Evolutionary conservation across 2,329 filamentous ascomycete genomes (phyloP).

Genomic region (Cytospora leucostoma): DNA sequence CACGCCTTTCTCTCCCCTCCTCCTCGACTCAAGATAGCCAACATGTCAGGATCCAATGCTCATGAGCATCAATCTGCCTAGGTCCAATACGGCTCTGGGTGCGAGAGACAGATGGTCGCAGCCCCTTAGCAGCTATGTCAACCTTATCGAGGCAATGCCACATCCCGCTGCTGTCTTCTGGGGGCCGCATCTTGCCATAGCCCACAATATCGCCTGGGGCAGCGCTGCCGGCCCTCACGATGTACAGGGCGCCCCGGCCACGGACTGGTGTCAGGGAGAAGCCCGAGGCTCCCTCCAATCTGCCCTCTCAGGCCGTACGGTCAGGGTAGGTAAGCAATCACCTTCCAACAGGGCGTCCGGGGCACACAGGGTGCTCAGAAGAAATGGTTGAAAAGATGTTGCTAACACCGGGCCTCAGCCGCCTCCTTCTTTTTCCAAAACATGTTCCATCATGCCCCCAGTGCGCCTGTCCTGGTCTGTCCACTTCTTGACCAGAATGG

Average conservation of each 20-base stretch:
- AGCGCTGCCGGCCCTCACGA: background rate
- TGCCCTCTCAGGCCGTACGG: slow-evolving; percentile 14
- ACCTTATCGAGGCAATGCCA: slow-evolving; percentile 8
- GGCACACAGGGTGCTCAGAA: background rate
- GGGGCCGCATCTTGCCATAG: slow-evolving; percentile 5
- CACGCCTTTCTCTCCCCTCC: background rate
- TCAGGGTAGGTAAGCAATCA: slow-evolving; percentile 10
- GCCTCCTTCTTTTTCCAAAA: slow-evolving; percentile 1
- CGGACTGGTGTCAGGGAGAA: slow-evolving; percentile 1
- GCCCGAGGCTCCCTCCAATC: slow-evolving; percentile 14
- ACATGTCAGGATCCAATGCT: background rate
- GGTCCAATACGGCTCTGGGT: slow-evolving; percentile 9
- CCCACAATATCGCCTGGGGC: slow-evolving; percentile 16
- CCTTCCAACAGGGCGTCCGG: background rate
- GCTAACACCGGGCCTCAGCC: background rate
- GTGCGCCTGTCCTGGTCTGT: slow-evolving; percentile 5
- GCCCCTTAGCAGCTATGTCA: slow-evolving; percentile 8
- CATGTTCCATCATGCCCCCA: background rate
- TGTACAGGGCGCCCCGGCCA: slow-evolving; percentile 2
- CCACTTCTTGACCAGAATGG: slow-evolving; percentile 16
- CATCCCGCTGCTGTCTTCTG: slow-evolving; percentile 20
- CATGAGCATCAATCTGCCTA: background rate
- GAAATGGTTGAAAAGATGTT: no score
- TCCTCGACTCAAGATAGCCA: background rate
- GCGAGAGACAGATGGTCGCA: background rate